These are phyloP conservation scores for Saccharomyces kudriavzevii DNA, from an alignment of 805 yeast species.

Conservation along the genomic window DNA sequence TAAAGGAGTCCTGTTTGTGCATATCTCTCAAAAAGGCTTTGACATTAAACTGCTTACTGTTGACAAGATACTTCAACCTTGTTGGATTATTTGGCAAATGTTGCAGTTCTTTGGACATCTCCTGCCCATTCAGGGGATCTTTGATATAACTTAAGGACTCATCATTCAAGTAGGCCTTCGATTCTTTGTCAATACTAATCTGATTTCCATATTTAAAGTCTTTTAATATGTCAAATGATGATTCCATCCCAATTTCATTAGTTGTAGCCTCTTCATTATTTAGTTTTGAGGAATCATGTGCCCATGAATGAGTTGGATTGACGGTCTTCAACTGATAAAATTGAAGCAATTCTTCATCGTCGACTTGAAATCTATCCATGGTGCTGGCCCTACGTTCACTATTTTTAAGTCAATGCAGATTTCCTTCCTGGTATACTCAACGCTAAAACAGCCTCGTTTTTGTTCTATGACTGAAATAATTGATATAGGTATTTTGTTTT, in stretches of 20 bases:
- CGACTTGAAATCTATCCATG: slow-evolving; percentile 15
- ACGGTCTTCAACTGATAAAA: slow-evolving; percentile 40
- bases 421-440: background rate
- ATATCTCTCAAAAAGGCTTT: slow-evolving; percentile 46
- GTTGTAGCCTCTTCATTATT: slow-evolving; percentile 12
- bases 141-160: slow-evolving; percentile 21
- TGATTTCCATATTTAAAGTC: slow-evolving; percentile 25
- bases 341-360: slow-evolving; percentile 25
- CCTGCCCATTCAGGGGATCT: slow-evolving; percentile 51
- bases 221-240: slow-evolving; percentile 28
- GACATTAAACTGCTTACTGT: slow-evolving; percentile 52
- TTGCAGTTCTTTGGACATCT: slow-evolving; percentile 19
- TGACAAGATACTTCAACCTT: slow-evolving; percentile 42
- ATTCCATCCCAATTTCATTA: background rate
- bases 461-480: background rate
- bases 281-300: slow-evolving; percentile 25
- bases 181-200: slow-evolving; percentile 20
- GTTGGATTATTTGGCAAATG: slow-evolving; percentile 33
- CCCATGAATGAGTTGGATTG: slow-evolving; percentile 35
- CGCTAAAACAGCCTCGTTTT: background rate
- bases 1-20: slow-evolving; percentile 48
- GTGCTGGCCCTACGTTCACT: background rate
- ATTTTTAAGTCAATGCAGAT: background rate
- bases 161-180: slow-evolving; percentile 14
- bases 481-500: background rate